These are phyloP conservation scores for Gastrolobium bilobum DNA, from an alignment of 306 rosid species.

Conservation along the genomic window DNA sequence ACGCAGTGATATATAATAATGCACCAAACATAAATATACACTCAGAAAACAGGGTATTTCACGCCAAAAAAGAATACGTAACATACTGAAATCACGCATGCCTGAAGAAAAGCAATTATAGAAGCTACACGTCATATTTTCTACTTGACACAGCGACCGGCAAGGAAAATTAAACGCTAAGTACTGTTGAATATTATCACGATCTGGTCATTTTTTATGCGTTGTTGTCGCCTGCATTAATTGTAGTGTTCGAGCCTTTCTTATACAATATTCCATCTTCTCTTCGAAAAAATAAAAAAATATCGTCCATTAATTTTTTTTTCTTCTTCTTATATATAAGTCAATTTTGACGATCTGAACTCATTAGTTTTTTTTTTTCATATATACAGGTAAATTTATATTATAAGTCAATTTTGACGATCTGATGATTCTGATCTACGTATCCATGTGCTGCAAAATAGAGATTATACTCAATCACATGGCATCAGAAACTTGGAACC, in stretches of 20 bases:
- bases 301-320: neutral
- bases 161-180: neutral
- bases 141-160: neutral
- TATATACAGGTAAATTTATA: neutral
- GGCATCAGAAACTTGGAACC: conserved; percentile 45
- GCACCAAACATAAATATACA: conserved; percentile 19
- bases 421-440: conserved; percentile 25
- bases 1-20: conserved; percentile 11
- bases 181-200: neutral
- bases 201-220: conserved; percentile 24
- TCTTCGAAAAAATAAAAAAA: conserved; percentile 15
- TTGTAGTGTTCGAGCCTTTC: neutral
- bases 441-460: conserved; percentile 47
- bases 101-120: conserved; percentile 13
- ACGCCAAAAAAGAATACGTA: neutral
- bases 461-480: conserved; percentile 45
- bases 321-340: too few relatives aligned
- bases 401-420: conserved; percentile 43
- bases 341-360: too few relatives aligned
- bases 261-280: conserved; percentile 26
- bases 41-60: conserved; percentile 1
- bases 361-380: neutral
- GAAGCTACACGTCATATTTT: conserved; percentile 14
- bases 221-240: conserved; percentile 16
- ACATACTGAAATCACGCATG: conserved; percentile 21